phyloP scores from a whole-genome alignment of 2,329 filamentous ascomycete genomes.

The Colletotrichum navitas region DNA sequence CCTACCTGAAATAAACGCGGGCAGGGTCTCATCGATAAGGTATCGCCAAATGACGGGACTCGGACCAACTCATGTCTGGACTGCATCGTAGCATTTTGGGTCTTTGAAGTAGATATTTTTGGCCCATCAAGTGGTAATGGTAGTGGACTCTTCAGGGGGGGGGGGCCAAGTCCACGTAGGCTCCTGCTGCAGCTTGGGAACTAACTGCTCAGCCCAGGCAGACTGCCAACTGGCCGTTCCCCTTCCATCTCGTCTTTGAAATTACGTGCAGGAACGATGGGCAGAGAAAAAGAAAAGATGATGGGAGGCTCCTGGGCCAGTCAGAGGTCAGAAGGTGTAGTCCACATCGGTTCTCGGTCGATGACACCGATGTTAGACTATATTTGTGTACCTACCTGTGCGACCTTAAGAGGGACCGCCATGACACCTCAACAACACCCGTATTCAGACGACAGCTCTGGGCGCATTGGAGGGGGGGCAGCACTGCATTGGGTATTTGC shows the following conservation, averaged over 20 bases:
- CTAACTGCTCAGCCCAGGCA: constrained; percentile 7
- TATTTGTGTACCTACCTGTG: no score
- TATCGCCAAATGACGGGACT: neutral
- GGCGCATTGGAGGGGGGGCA: neutral
- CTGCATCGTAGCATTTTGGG: neutral
- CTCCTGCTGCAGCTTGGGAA: neutral
- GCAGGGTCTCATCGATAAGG: neutral
- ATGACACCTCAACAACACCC: constrained; percentile 12
- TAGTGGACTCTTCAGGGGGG: neutral
- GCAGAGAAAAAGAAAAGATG: constrained; percentile 30
- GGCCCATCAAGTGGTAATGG: neutral
- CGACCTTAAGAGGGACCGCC: no score
- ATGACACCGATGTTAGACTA: constrained; percentile 29
- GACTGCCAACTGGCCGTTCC: neutral
- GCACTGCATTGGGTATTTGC: neutral
- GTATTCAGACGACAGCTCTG: constrained; percentile 9
- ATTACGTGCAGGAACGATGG: constrained; percentile 39
- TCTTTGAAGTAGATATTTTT: neutral
- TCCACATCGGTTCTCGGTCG: constrained; percentile 11
- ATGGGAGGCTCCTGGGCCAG: constrained; percentile 4
- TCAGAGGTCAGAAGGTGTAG: constrained; percentile 1
- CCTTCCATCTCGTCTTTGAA: constrained; percentile 10
- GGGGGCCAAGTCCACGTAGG: neutral
- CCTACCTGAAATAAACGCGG: neutral
- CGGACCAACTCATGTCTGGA: neutral